Percentiles rank a stretch among this genome's conserved stretches.
phyloP scores from a whole-genome alignment of 306 rosid genomes.

The Fragaria ananassa region DNA sequence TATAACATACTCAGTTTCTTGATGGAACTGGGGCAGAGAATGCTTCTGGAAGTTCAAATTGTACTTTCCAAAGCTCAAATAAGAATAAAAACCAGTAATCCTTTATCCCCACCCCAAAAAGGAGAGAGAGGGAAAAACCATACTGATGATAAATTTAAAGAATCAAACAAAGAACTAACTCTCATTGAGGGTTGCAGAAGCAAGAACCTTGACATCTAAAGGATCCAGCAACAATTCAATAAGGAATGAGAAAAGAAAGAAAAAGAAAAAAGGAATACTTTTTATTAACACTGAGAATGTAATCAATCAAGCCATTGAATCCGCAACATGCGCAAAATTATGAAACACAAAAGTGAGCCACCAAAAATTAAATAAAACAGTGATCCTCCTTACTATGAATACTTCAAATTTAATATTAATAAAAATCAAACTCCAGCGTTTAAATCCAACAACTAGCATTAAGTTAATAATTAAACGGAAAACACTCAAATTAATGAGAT shows the following conservation, averaged over 20 bases:
- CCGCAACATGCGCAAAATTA: neutral
- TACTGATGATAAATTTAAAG: neutral
- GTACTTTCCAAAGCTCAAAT: neutral
- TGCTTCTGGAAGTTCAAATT: neutral
- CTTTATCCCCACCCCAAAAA: neutral
- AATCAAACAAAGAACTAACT: neutral
- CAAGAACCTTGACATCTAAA: neutral
- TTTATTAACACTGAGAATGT: neutral
- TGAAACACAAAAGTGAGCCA: neutral
- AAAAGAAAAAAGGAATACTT: neutral
- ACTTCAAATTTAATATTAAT: neutral
- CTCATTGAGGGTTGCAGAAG: neutral
- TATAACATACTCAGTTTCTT: neutral
- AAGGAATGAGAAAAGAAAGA: neutral
- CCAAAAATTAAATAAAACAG: neutral
- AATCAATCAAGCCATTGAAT: neutral
- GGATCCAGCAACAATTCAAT: neutral
- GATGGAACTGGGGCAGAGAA: neutral
- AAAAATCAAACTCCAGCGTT: neutral
- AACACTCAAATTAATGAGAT: constrained; percentile 10
- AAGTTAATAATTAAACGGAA: neutral
- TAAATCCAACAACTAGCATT: neutral
- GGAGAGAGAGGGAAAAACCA: neutral
- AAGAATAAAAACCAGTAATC: constrained; percentile 9
- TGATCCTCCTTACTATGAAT: neutral